Percentiles rank a stretch among this genome's conserved stretches.
Evolutionary conservation across 805 yeast genomes (phyloP).

Genomic region (Debaryomyces hansenii): DNA sequence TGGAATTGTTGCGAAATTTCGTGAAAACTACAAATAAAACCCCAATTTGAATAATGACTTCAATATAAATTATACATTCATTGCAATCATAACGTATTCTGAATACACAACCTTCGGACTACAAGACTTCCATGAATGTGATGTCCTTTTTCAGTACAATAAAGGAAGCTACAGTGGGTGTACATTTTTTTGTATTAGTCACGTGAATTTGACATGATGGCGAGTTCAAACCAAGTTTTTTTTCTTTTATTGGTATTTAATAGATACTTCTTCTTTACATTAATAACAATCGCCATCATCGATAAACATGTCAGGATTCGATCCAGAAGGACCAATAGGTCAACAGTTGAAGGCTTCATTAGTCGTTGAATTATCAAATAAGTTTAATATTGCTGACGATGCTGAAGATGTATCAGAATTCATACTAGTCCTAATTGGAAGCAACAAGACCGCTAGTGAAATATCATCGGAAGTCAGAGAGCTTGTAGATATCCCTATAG

Average conservation of each 20-base stretch:
- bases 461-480: conserved; percentile 61
- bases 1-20: not conserved
- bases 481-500: conserved; percentile 62
- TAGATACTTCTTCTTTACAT: not conserved
- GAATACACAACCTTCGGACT: too few relatives aligned
- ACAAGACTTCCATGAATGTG: too few relatives aligned
- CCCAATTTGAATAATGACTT: too few relatives aligned
- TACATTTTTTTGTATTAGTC: not conserved
- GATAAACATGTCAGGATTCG: conserved; percentile 20
- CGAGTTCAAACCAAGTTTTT: not conserved
- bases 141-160: too few relatives aligned
- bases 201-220: not conserved
- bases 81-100: too few relatives aligned
- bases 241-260: not conserved
- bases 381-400: conserved; percentile 37
- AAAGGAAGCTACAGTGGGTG: too few relatives aligned
- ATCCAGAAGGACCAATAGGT: conserved; percentile 42
- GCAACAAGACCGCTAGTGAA: conserved; percentile 61
- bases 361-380: conserved; percentile 33
- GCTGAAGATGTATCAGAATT: conserved; percentile 68
- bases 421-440: conserved; percentile 67
- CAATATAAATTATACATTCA: too few relatives aligned
- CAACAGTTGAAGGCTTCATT: conserved; percentile 33
- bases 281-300: not conserved
- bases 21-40: not conserved